Evolutionary conservation across 371 early-diverging fungal species (phyloP), one percentile per base, ranked within the genome.

Genomic region (Amoeboaphelidium protococcarum): DNA sequence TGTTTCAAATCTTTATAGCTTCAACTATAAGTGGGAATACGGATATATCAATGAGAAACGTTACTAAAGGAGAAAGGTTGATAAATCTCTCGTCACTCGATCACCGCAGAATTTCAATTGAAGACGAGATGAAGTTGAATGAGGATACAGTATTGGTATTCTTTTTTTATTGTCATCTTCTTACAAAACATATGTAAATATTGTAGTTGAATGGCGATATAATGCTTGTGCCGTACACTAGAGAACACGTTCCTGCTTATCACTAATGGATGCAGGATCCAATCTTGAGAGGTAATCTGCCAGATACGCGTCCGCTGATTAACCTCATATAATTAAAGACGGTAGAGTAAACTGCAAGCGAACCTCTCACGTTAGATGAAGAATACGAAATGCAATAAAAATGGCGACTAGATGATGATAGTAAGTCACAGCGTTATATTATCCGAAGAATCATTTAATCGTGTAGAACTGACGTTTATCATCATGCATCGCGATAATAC

Each of bases 211-310:
- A n/a, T n/a, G n/a, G n/a, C n/a, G n/a, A n/a, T n/a, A n/a, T 71
- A 13, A 58, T 78, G 13, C 66, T 90, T 2, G 85, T 85, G 10
- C 91, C 91, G 1, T 90, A 90, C 59, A 67, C 66, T 44, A 58
- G 60, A 23, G 75, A 76, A 42, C 91, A 90, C 68, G 90, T 90
- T 0, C 66, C 65, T 2, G 66, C 55, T 47, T 90, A 90, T 58
- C 85, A 90, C 59, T 74, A 74, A 45, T 90, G 91, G 91, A 90
- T 90, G 90, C 69, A 83, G 54, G 76, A 76, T 2, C 80, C 81
- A 6, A 79, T 72, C 55, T 64, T 88, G 25, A 79, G 73, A 49
- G 76, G 74, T 72, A 57, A 40, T 40, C 20, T 22, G n/a, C 16
- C 10, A 12, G 50, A 23, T 10, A 23, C 13, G 22, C 48, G 4